Base-by-base conservation (phyloP, 2,329 filamentous ascomycete genomes). In the Alternaria consortialis region DNA sequence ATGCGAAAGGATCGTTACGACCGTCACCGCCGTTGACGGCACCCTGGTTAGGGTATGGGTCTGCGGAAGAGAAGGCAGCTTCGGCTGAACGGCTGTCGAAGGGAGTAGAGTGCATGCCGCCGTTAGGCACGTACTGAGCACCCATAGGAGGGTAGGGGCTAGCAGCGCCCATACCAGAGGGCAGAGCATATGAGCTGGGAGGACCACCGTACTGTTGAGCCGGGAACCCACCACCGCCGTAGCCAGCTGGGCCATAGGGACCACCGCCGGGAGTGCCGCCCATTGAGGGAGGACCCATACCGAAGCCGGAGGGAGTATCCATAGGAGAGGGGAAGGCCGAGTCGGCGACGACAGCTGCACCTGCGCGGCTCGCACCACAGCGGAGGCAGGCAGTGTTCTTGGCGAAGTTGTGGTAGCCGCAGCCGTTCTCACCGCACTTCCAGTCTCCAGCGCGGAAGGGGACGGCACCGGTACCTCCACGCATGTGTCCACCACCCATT, bases 371-470 rank as follows among this genome's bases (percentile, higher is more conserved):
- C 54, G 94, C 95, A 78, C 95, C 95, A 77, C 95, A 99, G 62
- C 95, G 92, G 65, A 99, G 88, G 80, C 95, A 99, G 81, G 93
- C 97, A 59, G 98, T 94, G 74, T 99, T 99, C 87, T 99, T 99
- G 64, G 95, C 95, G 77, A 99, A 99, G 84, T 99, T 99, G 84
- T 99, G 95, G 80, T 99, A 99, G 60, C 92, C 93, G 78, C 95
- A 99, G 37, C 94, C 93, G 76, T 99, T 95, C 67, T 95, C 95
- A 58, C 95, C 95, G 76, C 95, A 99, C 81, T 97, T 97, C 95
- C 95, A 99, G 77, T 99, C 95, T 75, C 95, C 95, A 56, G 95
- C 95, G 75, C 95, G 91, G 90, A 99, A 99, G 15, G 95, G 95
- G 43, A 99, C 95, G 48, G 93, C 91, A 69, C 91, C 91, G 65